Evolutionary conservation across 345 rosid genomes (phyloP), one percentile per base, ranked within the genome.

Genomic region (Durio zibethinus): DNA sequence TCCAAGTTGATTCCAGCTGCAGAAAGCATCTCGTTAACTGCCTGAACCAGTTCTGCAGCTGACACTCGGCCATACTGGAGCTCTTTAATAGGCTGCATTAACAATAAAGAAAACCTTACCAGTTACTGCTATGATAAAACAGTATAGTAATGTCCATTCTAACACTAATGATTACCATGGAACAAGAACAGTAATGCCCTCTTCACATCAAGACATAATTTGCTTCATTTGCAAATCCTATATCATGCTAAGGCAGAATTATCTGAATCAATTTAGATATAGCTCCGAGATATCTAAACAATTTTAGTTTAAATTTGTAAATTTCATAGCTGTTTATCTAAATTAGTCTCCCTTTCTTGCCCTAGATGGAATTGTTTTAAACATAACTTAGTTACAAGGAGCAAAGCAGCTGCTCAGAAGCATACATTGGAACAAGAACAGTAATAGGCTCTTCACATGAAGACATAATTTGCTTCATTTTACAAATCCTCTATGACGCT

Each of bases 1-100:
- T 91, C 97, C 90, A 94, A 84, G 80, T 86, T 80, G 52, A 94
- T 86, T 59, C 98, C 98, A 54, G 97, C 97, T 33, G 97, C 90
- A 80, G 97, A 94, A 76, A 94, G 97, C 90, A 94, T 90, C 89
- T 93, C 98, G 53, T 91, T 85, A 53, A 94, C 97, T 47, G 97
- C 98, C 76, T 90, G 89, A 64, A 94, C 97, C 79, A 93, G 79
- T 84, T 94, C 98, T 69, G 77, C 86, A 66, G 98, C 91, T 25
- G 98, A 90, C 68, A 94, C 97, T 65, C 88, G 86, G 56, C 95
- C 98, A 64, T 86, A 88, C 74, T 83, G 91, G 35, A 76, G 87
- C 80, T 89, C 90, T 79, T 84, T 87, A 66, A 80, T 76, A 31
- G 85, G 86, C 91, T 91, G 91, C 81, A 79, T 31, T 40, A 70